Conservation (phyloP, 2,329 filamentous ascomycete species). For the Microdochium bolleyi region DNA sequence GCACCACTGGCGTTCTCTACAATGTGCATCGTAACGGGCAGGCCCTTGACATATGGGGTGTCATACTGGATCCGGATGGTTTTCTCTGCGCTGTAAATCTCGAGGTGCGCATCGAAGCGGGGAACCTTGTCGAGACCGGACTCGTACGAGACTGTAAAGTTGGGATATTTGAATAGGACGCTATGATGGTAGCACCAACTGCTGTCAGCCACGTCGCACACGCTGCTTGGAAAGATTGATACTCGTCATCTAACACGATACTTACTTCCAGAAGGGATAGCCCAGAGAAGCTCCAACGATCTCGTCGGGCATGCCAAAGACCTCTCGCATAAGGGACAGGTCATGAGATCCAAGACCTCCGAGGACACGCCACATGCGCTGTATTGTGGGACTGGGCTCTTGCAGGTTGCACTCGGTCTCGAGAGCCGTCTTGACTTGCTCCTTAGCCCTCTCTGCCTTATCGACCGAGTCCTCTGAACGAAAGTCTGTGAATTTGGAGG, state of each 20-base stretch:
- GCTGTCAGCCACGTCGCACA: too few relatives aligned
- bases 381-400: not conserved
- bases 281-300: constrained; percentile 27
- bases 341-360: constrained; percentile 45
- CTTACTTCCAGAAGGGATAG: not conserved
- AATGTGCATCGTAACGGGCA: constrained; percentile 32
- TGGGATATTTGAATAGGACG: not conserved
- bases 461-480: constrained; percentile 16
- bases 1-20: constrained; percentile 24
- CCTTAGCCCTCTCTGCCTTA: constrained; percentile 6
- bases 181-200: too few relatives aligned
- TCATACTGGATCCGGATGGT: constrained; percentile 38
- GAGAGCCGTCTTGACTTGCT: not conserved
- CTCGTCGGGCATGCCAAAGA: constrained; percentile 37
- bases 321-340: constrained; percentile 45
- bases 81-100: constrained; percentile 38
- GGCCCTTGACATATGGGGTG: constrained; percentile 37
- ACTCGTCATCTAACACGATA: too few relatives aligned
- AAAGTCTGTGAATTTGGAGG: constrained; percentile 28
- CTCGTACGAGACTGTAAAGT: constrained; percentile 40
- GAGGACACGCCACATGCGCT: constrained; percentile 30
- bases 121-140: constrained; percentile 40
- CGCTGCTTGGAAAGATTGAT: too few relatives aligned
- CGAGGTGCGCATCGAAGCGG: constrained; percentile 32
- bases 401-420: not conserved